These are phyloP conservation scores for Zalaria obscura DNA, from an alignment of 2,329 filamentous ascomycete genomes.

Conservation along the genomic window DNA sequence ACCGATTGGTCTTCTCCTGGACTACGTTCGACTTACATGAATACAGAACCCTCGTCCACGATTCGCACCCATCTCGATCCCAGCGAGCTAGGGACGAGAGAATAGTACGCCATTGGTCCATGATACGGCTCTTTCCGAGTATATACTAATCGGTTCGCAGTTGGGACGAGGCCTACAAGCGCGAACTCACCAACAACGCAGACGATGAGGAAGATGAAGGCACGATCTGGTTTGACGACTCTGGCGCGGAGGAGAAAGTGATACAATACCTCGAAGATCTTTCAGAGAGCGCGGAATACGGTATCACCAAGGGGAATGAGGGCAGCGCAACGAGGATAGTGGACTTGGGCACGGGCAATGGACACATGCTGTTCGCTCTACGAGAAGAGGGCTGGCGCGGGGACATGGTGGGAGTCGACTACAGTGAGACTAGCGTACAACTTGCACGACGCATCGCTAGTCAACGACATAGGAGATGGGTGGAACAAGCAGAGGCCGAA, in stretches of 20 bases:
- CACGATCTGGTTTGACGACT: slow-evolving; percentile 94
- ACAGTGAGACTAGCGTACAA: slow-evolving; percentile 59
- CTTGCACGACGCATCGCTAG: slow-evolving; percentile 51
- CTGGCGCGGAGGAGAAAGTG: slow-evolving; percentile 71
- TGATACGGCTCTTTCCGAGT: not conserved
- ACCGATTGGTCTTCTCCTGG: too few relatives aligned
- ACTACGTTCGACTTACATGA: too few relatives aligned
- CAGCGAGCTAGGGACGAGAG: slow-evolving; percentile 72
- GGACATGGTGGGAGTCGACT: slow-evolving; percentile 74
- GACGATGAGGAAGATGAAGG: slow-evolving; percentile 65
- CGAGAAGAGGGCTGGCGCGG: slow-evolving; percentile 54
- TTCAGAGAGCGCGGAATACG: slow-evolving; percentile 6
- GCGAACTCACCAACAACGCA: slow-evolving; percentile 57
- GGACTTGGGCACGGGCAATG: slow-evolving; percentile 90
- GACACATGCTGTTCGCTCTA: slow-evolving; percentile 75
- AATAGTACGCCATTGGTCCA: slow-evolving; percentile 51
- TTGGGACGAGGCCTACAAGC: slow-evolving; percentile 53
- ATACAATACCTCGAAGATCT: slow-evolving; percentile 47
- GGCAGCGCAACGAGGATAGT: slow-evolving; percentile 44
- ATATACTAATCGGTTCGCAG: slow-evolving; percentile 7
- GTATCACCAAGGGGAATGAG: slow-evolving; percentile 22
- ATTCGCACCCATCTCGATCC: slow-evolving; percentile 6
- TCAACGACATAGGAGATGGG: slow-evolving; percentile 10
- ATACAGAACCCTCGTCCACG: too few relatives aligned
- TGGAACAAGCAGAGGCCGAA: slow-evolving; percentile 14